Evolutionary conservation across 768 basidiomycete genomes (phyloP).

Genomic region (Suillus hirtellus): DNA sequence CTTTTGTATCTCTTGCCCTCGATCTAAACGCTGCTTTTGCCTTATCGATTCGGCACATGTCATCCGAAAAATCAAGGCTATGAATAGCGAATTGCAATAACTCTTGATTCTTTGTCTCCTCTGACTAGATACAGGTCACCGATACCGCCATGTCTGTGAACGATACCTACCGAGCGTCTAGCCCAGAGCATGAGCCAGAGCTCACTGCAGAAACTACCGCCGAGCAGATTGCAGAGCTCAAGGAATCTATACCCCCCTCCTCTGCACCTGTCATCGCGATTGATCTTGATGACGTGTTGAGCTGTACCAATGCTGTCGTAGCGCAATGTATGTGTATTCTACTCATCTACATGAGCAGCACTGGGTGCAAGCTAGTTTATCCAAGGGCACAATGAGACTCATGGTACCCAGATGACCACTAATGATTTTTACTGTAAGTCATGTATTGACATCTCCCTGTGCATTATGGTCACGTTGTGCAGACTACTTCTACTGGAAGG

Average conservation of each 20-base stretch:
- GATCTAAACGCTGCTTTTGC: no score
- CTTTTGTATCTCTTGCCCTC: no score
- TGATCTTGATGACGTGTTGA: conserved; percentile 70
- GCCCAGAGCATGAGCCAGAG: conserved; percentile 1
- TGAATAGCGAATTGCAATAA: not conserved
- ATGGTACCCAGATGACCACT: conserved; percentile 56
- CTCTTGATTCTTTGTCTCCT: not conserved
- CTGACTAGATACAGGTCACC: not conserved
- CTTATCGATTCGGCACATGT: not conserved
- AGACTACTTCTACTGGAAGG: conserved; percentile 83
- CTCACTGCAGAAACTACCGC: conserved; percentile 10
- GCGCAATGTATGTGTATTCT: conserved; percentile 50
- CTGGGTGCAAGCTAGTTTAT: not conserved
- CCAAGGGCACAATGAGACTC: conserved; percentile 66
- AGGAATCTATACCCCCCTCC: conserved; percentile 20
- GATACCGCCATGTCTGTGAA: conserved; percentile 11
- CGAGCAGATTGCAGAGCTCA: conserved; percentile 15
- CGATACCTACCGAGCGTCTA: conserved; percentile 9
- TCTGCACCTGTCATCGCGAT: conserved; percentile 52
- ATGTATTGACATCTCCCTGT: not conserved
- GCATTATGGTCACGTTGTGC: conserved; percentile 1
- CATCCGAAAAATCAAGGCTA: not conserved
- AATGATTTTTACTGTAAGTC: conserved; percentile 62
- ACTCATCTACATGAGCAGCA: not conserved
- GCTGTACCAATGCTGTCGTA: conserved; percentile 58